phyloP scores from a whole-genome alignment of 345 rosid genomes.

The Heritiera fomes region DNA sequence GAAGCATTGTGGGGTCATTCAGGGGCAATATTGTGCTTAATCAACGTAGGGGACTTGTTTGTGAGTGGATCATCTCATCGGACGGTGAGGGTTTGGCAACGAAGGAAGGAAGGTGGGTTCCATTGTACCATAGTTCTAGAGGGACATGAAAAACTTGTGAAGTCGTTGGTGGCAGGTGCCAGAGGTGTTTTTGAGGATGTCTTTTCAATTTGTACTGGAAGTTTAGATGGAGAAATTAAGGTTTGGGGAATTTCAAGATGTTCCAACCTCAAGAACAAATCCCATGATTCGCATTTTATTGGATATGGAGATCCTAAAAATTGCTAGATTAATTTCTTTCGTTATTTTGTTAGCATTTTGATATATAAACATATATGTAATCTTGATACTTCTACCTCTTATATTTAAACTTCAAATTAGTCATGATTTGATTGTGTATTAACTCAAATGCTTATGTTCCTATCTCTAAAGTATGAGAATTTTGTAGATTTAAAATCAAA shows the following conservation, averaged over 20 bases:
- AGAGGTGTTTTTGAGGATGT: conserved; percentile 14
- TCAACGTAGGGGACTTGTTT: conserved; percentile 30
- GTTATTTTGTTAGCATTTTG: not conserved
- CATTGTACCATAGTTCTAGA: conserved; percentile 36
- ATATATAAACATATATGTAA: too few relatives aligned
- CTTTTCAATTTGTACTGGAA: conserved; percentile 41
- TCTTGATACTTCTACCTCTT: too few relatives aligned
- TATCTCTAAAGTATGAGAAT: too few relatives aligned
- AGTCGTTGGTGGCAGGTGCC: conserved; percentile 37
- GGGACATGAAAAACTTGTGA: conserved; percentile 52
- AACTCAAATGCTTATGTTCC: too few relatives aligned
- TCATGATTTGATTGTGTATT: not conserved
- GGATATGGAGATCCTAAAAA: not conserved
- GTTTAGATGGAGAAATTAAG: conserved; percentile 52
- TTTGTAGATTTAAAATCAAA: too few relatives aligned
- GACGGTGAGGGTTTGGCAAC: conserved; percentile 51
- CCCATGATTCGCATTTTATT: not conserved
- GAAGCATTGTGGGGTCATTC: conserved; percentile 44
- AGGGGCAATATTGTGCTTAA: conserved; percentile 45
- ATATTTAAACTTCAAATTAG: not conserved
- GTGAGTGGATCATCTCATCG: conserved; percentile 53
- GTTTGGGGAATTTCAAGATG: conserved; percentile 37
- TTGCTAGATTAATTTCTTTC: not conserved
- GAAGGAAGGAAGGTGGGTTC: conserved; percentile 27
- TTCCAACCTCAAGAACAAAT: conserved; percentile 10